Evolutionary conservation across 805 yeast genomes (phyloP).

Genomic region (Kodamaea kaohsiungensis): DNA sequence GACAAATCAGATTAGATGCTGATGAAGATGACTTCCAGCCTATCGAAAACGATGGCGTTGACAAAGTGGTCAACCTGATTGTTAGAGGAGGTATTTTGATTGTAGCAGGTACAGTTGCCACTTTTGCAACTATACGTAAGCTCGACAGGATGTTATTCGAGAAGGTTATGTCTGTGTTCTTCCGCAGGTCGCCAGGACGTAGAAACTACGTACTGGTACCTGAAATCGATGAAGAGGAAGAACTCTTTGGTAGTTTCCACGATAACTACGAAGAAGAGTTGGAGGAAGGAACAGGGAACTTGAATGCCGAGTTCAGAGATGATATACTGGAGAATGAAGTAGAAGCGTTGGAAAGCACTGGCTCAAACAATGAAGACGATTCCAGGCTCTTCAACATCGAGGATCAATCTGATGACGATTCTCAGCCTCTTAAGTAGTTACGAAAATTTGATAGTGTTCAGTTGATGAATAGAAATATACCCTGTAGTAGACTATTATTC

Average conservation of each 20-base stretch:
- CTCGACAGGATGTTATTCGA: conserved; percentile 37
- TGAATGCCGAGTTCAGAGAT: conserved; percentile 19
- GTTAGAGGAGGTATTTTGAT: conserved; percentile 57
- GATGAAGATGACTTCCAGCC: conserved; percentile 57
- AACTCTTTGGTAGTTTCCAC: conserved; percentile 41
- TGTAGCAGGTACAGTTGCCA: conserved; percentile 42
- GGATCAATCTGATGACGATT: conserved; percentile 17
- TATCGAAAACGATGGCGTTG: conserved; percentile 64
- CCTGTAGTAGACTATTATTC: not conserved
- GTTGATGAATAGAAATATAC: not conserved
- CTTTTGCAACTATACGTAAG: conserved; percentile 33
- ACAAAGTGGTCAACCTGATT: conserved; percentile 56
- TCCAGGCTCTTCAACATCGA: conserved; percentile 34
- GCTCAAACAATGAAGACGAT: conserved; percentile 17
- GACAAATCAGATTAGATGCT: conserved; percentile 83
- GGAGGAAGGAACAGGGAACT: conserved; percentile 26
- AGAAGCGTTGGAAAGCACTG: conserved; percentile 12
- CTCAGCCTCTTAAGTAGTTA: conserved; percentile 3
- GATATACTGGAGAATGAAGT: conserved; percentile 15
- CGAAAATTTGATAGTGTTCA: not conserved
- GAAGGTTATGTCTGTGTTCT: conserved; percentile 26
- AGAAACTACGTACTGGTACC: conserved; percentile 45
- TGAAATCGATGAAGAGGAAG: conserved; percentile 38
- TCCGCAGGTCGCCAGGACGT: conserved; percentile 40
- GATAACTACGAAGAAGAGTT: conserved; percentile 42